phyloP scores from a whole-genome alignment of 345 rosid species.

The Clarkia xantiana region DNA sequence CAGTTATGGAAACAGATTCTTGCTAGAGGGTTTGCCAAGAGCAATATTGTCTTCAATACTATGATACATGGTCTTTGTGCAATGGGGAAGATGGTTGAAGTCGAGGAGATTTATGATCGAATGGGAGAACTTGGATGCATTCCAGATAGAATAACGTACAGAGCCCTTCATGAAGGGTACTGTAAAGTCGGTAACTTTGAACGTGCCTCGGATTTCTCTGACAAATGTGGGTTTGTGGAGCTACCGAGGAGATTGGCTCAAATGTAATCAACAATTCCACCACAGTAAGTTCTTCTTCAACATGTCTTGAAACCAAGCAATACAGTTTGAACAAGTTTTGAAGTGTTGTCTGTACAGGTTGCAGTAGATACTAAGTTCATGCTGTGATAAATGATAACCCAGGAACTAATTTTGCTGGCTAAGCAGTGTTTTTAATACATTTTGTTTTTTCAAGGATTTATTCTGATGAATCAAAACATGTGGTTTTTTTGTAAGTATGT shows the following conservation, averaged over 20 bases:
- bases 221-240: constrained; percentile 43
- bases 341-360: too few species aligned
- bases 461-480: too few species aligned
- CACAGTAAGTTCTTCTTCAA: too few species aligned
- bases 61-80: constrained; percentile 67
- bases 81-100: constrained; percentile 54
- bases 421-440: too few species aligned
- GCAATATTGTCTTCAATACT: constrained; percentile 41
- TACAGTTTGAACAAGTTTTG: too few species aligned
- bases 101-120: constrained; percentile 40
- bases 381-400: too few species aligned
- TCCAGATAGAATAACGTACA: constrained; percentile 59
- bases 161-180: constrained; percentile 59
- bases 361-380: too few species aligned
- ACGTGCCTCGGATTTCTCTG: constrained; percentile 47
- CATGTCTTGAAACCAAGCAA: too few species aligned
- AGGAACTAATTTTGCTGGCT: too few species aligned
- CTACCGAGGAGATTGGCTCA: constrained; percentile 24
- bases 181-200: constrained; percentile 53
- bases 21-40: constrained; percentile 46
- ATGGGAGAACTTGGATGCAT: constrained; percentile 43
- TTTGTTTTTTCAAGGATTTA: too few species aligned
- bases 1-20: constrained; percentile 51
- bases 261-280: background rate
- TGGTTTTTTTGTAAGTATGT: too few species aligned